Base-by-base conservation (phyloP, 352 stramenopile genomes). In the Globisporangium camurandrum region DNA sequence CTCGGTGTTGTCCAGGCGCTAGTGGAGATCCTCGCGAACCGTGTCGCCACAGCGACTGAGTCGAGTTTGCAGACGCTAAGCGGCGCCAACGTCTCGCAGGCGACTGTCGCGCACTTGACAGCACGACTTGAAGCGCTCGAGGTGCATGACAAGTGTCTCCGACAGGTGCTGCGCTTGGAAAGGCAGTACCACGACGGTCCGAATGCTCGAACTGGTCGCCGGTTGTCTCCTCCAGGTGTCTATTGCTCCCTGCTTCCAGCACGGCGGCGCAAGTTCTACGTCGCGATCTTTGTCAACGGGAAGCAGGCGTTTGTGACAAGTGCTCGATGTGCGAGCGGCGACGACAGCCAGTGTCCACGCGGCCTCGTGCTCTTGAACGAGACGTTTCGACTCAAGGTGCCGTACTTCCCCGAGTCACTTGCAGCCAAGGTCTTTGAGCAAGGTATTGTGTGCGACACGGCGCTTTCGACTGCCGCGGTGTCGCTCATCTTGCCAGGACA, bases 401-500 rank as follows among this genome's bases (percentile, higher is more conserved):
- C 67, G 41, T 74, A 61, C 46, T 79, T 88, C 23, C 78, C 81
- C 0, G 56, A 66, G 17, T 63, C 67, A 1, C 61, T 86, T 8
- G 66, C 64, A 11, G 44, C 73, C 36, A 62, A 69, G 41, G 62
- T 88, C 22, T 72, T 77, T 34, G 73, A 88, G 49, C 56, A 55
- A 12, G 61, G 72, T 22, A 19, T 77, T 24, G 7, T 61, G 2
- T 51, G 51, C 20, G 62, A 84, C 37, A 52, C 64, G 12, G 38
- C 73, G 8, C 40, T 88, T 4, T 86, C 77, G 5, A 80, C 66
- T n/a, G 59, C 55, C 27, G 46, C 71, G 17, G 61, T 87, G 16
- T 64, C 76, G 11, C 40, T 88, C 20, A 37, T 84, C 14, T 42
- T 89, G 3, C 75, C 78, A 3, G 78, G 75, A 3, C 56, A 71